These are phyloP conservation scores for Hygrocybe coccinea DNA, from an alignment of 768 basidiomycete species.

Conservation along the genomic window DNA sequence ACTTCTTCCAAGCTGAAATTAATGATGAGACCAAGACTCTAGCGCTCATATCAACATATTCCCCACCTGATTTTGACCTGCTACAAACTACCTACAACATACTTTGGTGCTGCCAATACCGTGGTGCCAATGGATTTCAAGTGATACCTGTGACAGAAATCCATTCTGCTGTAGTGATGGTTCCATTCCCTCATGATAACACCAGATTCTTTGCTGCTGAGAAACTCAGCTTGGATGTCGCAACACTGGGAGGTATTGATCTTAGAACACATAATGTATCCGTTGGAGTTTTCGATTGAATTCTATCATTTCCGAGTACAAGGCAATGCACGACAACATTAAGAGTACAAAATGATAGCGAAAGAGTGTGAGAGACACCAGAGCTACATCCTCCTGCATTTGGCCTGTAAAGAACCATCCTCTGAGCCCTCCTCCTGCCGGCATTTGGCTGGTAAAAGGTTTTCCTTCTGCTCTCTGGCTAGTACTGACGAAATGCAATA, in stretches of 20 bases:
- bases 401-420: no score
- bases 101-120: slow-evolving; percentile 4
- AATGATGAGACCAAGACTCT: slow-evolving; percentile 8
- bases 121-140: not conserved
- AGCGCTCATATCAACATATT: slow-evolving; percentile 7
- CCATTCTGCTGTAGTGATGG: slow-evolving; percentile 12
- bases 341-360: no score
- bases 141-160: slow-evolving; percentile 13
- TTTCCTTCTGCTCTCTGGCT: no score
- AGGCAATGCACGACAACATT: no score
- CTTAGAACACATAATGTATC: no score
- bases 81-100: slow-evolving; percentile 7
- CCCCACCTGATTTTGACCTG: slow-evolving; percentile 2
- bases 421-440: no score
- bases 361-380: no score
- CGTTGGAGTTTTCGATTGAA: no score
- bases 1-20: slow-evolving; percentile 14
- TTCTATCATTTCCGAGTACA: no score
- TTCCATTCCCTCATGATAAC: not conserved
- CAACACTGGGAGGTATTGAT: not conserved
- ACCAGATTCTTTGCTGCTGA: not conserved
- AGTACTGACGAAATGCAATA: no score
- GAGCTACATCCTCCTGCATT: no score
- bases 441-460: no score
- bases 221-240: not conserved